Base-by-base conservation (phyloP, 305 asterid genomes). In the Stenogyne calaminthoides region DNA sequence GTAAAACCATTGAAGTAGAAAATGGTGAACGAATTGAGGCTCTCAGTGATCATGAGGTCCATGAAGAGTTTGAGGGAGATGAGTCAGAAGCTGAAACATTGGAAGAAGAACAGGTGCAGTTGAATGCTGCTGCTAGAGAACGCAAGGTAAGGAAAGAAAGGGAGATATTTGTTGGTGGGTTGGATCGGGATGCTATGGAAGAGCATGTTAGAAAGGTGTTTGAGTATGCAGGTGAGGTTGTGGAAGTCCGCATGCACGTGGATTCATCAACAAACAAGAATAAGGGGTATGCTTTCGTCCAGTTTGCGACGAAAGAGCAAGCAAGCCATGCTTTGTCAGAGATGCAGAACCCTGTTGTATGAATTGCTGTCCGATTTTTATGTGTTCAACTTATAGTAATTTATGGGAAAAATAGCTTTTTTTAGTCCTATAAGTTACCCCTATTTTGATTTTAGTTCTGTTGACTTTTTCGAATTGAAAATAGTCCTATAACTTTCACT, bases 301-400 rank as follows among this genome's bases (percentile, higher is more conserved):
- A 81, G 80, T 88, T 84, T 83, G 89, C 91, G 12, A 78, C 82
- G 10, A 88, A 86, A 83, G 91, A 84, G 76, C 88, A 88, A 76
- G 91, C 81, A 36, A 78, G 67, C 66, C 81, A 82, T 9, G 93
- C 87, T 58, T 78, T 88, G 83, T 71, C 88, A 58, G 93, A 88
- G 74, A 88, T 88, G 93, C 84, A 80, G 80, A 88, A 88, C 76
- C 93, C 93, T 69, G 89, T 88, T 68, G 93, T 88, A 81, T 74
- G 86, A 58, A 76, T 49, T 62, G 67, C 22, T 67, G 10, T 68
- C 63, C 63, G 16, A 14, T n/a, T 72, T 64, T 29, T 22, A 15
- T 67, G 15, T 55, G 39, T 65, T 71, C 54, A 9, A 49, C 36
- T 42, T 54, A 49, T 27, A 29, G 27, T 56, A 40, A 37, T 57